Conservation (phyloP, 2,329 filamentous ascomycete genomes). For the Ceratocystis cacaofunesta region DNA sequence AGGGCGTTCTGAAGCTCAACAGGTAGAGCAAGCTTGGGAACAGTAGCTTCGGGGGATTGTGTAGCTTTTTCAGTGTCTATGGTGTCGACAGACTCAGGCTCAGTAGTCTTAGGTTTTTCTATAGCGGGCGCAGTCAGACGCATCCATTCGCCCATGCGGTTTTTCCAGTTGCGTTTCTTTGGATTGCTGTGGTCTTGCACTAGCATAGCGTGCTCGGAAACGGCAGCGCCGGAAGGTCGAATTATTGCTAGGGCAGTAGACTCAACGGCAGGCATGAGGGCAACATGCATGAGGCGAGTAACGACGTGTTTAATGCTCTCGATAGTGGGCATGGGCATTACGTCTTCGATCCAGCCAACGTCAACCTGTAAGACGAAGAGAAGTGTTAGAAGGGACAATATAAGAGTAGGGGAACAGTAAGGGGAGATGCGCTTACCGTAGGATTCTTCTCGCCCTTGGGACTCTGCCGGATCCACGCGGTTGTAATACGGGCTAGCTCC, state of each 20-base stretch:
- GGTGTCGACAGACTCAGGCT: background rate
- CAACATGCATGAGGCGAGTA: slow-evolving; percentile 12
- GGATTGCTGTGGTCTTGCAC: slow-evolving; percentile 9
- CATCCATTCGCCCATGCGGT: slow-evolving; percentile 11
- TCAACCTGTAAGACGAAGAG: slow-evolving; percentile 2
- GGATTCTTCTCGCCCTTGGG: slow-evolving; percentile 5
- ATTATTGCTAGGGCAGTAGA: background rate
- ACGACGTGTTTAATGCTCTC: slow-evolving; percentile 16
- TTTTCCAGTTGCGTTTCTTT: slow-evolving; percentile 13
- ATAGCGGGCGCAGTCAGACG: slow-evolving; percentile 8
- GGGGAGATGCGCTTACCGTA: background rate
- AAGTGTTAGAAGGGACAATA: background rate
- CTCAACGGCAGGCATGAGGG: slow-evolving; percentile 1
- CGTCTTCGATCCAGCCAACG: slow-evolving; percentile 14
- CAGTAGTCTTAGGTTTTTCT: background rate
- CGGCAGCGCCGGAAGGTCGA: background rate
- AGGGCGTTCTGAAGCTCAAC: slow-evolving; percentile 5
- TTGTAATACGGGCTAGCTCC: slow-evolving; percentile 25
- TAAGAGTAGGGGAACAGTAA: background rate
- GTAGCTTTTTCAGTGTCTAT: background rate
- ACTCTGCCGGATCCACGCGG: slow-evolving; percentile 19
- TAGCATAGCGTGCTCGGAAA: background rate
- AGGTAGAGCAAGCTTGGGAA: background rate
- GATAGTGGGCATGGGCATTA: slow-evolving; percentile 1
- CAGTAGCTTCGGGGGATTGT: background rate